Evolutionary conservation across 805 yeast genomes (phyloP), one percentile per base, ranked within the genome.

Genomic region (Metschnikowia amazonensis): DNA sequence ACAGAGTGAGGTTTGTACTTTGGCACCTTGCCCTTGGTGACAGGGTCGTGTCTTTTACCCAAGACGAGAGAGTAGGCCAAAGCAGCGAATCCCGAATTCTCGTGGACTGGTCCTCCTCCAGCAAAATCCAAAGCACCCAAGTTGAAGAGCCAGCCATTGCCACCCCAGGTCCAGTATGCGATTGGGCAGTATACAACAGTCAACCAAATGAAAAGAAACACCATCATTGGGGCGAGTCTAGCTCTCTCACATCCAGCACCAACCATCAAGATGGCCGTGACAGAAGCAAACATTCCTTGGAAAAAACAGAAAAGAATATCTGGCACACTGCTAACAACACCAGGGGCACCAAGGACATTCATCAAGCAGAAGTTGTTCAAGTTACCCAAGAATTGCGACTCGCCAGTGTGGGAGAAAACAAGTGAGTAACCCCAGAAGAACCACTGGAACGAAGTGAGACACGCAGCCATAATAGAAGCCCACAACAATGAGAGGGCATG

Each of bases 161-260:
- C 79, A 66, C 92, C 92, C 99, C 99, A 94, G 21, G 96, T 86
- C 98, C 98, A 92, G 71, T 84, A 86, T 14, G 98, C 99, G 66
- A 86, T 77, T 45, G 97, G 97, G 67, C 95, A 85, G 77, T 94
- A 94, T 36, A 94, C 99, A 38, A 94, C 79, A 8, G 98, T 89
- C 74, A 87, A 80, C 97, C 97, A 94, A 55, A 87, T 69, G 67
- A 94, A 94, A 53, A 92, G 73, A 74, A 89, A 92, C 27, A 94
- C 80, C 92, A 94, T 86, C 92, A 90, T 86, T 50, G 99, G 98
- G 34, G 92, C 92, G 53, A 94, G 79, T 60, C 98, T 79, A 14
- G 96, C 97, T 66, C 99, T 82, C 71, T 94, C 99, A 67, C 95
- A 88, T 43, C 97, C 97, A 68, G 97, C 99, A 65, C 99, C 99